phyloP scores from a whole-genome alignment of 176 grass and related monocot species.

The Pharus latifolius region DNA sequence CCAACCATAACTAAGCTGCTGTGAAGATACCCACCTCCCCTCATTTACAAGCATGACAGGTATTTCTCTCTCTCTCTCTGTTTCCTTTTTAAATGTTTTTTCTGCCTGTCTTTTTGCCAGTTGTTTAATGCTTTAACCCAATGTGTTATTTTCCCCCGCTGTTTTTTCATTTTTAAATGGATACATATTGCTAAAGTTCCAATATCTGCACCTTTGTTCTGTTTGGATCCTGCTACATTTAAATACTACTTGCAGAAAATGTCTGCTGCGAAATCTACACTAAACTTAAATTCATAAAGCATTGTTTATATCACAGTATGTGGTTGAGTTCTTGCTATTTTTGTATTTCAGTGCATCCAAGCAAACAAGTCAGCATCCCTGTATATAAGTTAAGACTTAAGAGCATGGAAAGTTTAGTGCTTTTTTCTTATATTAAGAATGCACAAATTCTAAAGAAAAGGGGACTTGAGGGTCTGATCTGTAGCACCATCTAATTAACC shows the following conservation, averaged over 20 bases:
- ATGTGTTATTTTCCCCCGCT: background rate
- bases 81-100: background rate
- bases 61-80: background rate
- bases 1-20: conserved; percentile 36
- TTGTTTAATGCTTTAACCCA: conserved; percentile 7
- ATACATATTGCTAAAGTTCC: background rate
- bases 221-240: background rate
- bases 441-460: no score
- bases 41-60: conserved; percentile 33
- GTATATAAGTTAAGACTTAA: background rate
- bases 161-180: background rate
- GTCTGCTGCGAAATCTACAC: background rate
- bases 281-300: background rate
- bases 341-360: background rate
- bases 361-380: background rate
- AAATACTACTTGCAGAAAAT: conserved; percentile 18
- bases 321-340: background rate
- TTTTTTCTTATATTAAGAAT: no score
- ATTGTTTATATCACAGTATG: background rate
- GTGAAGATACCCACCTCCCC: conserved; percentile 4
- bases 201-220: background rate
- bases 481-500: no score
- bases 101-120: conserved; percentile 7
- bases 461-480: no score
- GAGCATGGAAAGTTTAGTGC: background rate